A percentile compares a stretch with the other conserved stretches of the same genome.
Evolutionary conservation across 1,284 basidiomycete species (phyloP).

Genomic region (Trametes polyzona): DNA sequence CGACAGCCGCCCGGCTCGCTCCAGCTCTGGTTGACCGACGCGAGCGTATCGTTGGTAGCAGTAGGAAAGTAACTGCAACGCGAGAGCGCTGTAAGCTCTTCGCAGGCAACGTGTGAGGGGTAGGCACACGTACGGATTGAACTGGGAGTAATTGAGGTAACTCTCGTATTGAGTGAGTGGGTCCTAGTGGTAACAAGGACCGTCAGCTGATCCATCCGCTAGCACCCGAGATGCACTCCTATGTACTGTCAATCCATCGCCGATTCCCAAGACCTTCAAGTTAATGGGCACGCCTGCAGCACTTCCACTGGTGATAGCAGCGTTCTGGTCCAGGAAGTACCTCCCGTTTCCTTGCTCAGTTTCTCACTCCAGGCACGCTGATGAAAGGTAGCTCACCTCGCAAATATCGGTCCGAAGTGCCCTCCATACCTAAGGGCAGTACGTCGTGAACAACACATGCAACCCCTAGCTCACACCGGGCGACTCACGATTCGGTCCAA

Average conservation of each 20-base stretch:
- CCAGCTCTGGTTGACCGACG: conserved; percentile 48
- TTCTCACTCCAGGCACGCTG: not conserved
- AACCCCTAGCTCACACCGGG: not conserved
- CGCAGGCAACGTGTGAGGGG: not conserved
- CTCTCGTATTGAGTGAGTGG: conserved; percentile 60
- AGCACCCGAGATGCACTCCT: too few relatives aligned
- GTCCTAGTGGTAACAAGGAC: conserved; percentile 40
- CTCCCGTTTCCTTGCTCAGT: conserved; percentile 30
- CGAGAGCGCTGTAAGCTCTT: conserved; percentile 37
- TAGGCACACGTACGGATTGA: conserved; percentile 41
- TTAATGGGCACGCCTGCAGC: conserved; percentile 53
- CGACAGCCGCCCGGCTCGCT: conserved; percentile 50
- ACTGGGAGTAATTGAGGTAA: conserved; percentile 56
- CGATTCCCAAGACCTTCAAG: conserved; percentile 63
- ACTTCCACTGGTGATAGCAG: conserved; percentile 50
- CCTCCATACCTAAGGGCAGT: conserved; percentile 53
- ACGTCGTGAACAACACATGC: not conserved
- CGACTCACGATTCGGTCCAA: conserved; percentile 59
- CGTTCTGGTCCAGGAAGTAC: conserved; percentile 63
- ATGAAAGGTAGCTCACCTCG: conserved; percentile 42
- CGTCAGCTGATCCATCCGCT: not conserved
- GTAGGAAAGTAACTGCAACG: conserved; percentile 26
- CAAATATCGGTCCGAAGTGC: conserved; percentile 66
- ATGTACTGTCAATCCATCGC: conserved; percentile 62
- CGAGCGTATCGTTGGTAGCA: conserved; percentile 31